A percentile compares a stretch with the other conserved stretches of the same genome.
These are phyloP conservation scores for Marchantia polymorpha DNA, from an alignment of 225 moss, liverwort and hornwort species.

Conservation along the genomic window DNA sequence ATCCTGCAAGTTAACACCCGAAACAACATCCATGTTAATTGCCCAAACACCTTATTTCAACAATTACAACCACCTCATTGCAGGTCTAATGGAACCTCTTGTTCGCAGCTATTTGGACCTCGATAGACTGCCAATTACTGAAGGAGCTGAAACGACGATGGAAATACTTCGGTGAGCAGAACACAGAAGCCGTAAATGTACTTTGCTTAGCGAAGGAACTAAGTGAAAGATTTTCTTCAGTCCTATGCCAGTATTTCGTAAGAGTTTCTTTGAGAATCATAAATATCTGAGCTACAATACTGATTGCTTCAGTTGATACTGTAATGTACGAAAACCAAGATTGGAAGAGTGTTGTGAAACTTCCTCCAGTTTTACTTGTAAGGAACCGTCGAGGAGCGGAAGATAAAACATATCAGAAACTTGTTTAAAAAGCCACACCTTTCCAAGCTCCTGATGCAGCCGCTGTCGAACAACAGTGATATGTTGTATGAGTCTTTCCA, in stretches of 20 bases:
- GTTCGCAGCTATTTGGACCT: neutral
- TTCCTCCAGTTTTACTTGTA: neutral
- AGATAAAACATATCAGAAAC: neutral
- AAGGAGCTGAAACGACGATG: neutral
- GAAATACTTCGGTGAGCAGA: neutral
- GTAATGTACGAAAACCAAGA: neutral
- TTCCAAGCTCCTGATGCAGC: constrained; percentile 82
- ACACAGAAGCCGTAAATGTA: neutral
- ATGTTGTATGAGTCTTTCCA: constrained; percentile 87
- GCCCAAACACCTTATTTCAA: neutral
- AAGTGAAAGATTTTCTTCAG: neutral
- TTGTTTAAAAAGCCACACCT: constrained; percentile 35
- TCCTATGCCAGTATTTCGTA: neutral
- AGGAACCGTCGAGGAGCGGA: neutral
- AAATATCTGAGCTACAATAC: neutral
- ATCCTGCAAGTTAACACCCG: constrained; percentile 23
- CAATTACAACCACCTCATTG: neutral
- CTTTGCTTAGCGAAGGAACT: neutral
- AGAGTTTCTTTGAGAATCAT: neutral
- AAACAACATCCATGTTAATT: neutral
- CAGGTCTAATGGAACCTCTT: neutral
- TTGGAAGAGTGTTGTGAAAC: neutral
- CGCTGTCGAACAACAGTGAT: constrained; percentile 74
- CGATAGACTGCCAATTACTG: neutral
- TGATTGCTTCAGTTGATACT: neutral